These are phyloP conservation scores for Raphanus hybrid DNA, from an alignment of 441 rosid species.

Conservation along the genomic window DNA sequence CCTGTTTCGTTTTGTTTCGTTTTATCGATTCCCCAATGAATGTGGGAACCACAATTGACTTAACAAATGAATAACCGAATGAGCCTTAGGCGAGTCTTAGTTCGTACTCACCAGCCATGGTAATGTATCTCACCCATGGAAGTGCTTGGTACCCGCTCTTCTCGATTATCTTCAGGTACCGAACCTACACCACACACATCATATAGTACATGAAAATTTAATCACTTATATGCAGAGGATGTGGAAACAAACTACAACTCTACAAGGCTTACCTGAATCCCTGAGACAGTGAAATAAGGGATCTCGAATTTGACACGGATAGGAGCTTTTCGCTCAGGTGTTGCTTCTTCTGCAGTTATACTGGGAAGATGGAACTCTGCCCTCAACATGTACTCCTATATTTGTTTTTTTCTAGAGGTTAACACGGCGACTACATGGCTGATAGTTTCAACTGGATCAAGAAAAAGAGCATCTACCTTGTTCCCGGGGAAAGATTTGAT, in stretches of 20 bases:
- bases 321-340: slow-evolving; percentile 75
- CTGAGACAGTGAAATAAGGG: slow-evolving; percentile 73
- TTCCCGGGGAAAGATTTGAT: slow-evolving; percentile 9
- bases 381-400: slow-evolving; percentile 71
- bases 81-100: slow-evolving; percentile 1
- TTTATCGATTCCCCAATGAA: slow-evolving; percentile 11
- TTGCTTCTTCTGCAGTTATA: slow-evolving; percentile 68
- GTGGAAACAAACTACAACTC: background rate
- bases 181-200: slow-evolving; percentile 1
- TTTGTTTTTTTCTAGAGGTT: background rate
- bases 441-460: slow-evolving; percentile 3
- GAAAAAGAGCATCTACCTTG: slow-evolving; percentile 5
- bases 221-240: background rate
- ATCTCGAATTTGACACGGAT: slow-evolving; percentile 75
- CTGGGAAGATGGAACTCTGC: slow-evolving; percentile 76
- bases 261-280: slow-evolving; percentile 56
- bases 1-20: background rate
- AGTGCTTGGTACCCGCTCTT: slow-evolving; percentile 10
- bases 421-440: background rate
- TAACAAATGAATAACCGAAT: background rate
- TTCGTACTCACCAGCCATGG: slow-evolving; percentile 7
- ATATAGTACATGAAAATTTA: background rate
- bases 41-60: slow-evolving; percentile 21
- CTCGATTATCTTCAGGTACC: slow-evolving; percentile 6
- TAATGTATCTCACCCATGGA: slow-evolving; percentile 5